Percentiles rank a stretch among this genome's conserved stretches.
phyloP scores from a whole-genome alignment of 169 alveolate genomes.

The Plasmodium coatneyi region DNA sequence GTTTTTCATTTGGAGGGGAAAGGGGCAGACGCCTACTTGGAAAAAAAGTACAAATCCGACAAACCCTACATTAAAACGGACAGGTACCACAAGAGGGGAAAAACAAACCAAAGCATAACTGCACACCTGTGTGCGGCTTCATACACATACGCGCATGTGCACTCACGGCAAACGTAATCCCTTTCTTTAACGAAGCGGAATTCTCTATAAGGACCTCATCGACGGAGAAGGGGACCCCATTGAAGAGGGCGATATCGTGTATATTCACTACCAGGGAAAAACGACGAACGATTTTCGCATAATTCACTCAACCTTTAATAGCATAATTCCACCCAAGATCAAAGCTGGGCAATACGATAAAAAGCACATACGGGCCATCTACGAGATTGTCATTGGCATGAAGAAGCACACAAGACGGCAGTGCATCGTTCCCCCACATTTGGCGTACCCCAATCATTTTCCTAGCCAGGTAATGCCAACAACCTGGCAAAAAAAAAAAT shows the following conservation, averaged over 20 bases:
- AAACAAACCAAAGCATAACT: not conserved
- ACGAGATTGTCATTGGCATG: conserved; percentile 73
- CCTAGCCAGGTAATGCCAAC: conserved; percentile 47
- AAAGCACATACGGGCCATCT: conserved; percentile 67
- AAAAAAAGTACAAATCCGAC: conserved; percentile 51
- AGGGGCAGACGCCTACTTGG: conserved; percentile 26
- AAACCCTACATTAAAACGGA: conserved; percentile 52
- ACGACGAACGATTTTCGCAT: conserved; percentile 74
- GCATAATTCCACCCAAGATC: conserved; percentile 62
- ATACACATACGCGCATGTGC: not conserved
- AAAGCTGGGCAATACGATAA: conserved; percentile 60
- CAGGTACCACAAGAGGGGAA: conserved; percentile 6
- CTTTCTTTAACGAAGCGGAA: conserved; percentile 31
- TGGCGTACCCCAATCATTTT: conserved; percentile 63
- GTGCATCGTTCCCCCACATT: conserved; percentile 62
- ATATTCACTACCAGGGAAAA: conserved; percentile 74
- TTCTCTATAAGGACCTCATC: conserved; percentile 45
- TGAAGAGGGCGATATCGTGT: conserved; percentile 71
- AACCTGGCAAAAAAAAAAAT: not conserved
- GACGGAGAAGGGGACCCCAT: conserved; percentile 69
- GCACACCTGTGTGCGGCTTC: not conserved
- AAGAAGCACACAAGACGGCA: conserved; percentile 66
- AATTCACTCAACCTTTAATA: conserved; percentile 60
- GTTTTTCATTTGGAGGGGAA: conserved; percentile 44
- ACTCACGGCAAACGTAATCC: not conserved